phyloP scores from a whole-genome alignment of 2,329 filamentous ascomycete genomes.

The Colletotrichum sp. region DNA sequence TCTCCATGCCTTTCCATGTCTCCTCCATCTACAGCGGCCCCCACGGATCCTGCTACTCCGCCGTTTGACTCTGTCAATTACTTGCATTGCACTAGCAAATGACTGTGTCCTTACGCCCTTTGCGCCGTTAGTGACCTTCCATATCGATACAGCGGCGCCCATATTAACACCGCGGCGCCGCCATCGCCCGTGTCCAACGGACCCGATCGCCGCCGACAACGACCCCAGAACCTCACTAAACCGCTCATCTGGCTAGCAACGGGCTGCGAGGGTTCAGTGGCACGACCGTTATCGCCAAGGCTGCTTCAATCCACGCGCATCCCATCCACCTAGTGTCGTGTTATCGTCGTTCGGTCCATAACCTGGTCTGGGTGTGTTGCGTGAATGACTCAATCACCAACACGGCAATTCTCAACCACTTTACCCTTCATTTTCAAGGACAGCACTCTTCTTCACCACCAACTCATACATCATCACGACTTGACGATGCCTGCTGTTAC shows the following conservation, averaged over 20 bases:
- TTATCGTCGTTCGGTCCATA: neutral
- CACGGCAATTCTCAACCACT: neutral
- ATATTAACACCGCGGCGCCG: neutral
- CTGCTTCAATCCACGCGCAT: neutral
- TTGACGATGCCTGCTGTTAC: constrained; percentile 37
- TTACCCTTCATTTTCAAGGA: neutral
- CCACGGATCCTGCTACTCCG: neutral
- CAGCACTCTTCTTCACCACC: neutral
- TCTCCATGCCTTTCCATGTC: neutral
- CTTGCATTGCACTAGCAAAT: neutral
- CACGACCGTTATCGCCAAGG: constrained; percentile 3
- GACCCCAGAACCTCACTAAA: neutral
- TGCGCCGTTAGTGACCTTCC: neutral
- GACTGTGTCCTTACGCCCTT: neutral
- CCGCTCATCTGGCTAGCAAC: neutral
- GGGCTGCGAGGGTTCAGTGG: neutral
- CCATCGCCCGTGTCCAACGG: neutral
- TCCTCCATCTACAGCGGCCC: neutral
- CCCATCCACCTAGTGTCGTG: neutral
- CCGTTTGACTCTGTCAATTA: neutral
- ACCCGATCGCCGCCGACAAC: neutral
- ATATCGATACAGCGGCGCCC: neutral
- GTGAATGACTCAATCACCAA: constrained; percentile 9
- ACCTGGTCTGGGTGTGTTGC: neutral
- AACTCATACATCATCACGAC: neutral